phyloP scores from a whole-genome alignment of 139 green algal species.

The Limnomonas spitsbergensis region DNA sequence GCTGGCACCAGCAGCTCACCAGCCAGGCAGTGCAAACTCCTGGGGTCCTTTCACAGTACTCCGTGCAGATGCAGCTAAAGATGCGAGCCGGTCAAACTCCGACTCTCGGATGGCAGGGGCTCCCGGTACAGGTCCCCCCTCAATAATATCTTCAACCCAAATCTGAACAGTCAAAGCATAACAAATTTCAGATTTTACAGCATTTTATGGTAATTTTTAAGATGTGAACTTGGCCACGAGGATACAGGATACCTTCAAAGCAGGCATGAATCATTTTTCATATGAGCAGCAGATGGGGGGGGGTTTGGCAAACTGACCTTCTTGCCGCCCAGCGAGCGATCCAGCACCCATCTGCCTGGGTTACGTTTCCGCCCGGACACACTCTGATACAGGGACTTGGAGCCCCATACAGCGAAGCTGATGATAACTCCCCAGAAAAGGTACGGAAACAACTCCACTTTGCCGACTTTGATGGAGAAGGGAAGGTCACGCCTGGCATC shows the following conservation, averaged over 20 bases:
- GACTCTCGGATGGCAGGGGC: neutral
- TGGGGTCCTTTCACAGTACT: neutral
- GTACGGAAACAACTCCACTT: conserved; percentile 29
- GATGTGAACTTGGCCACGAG: neutral
- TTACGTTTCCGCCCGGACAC: neutral
- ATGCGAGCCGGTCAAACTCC: neutral
- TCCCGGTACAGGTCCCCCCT: neutral
- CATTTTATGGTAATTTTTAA: neutral
- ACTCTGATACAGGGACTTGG: neutral
- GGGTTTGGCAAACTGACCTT: conserved; percentile 28
- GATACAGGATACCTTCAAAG: too few relatives aligned
- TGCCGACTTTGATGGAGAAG: conserved; percentile 26
- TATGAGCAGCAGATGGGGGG: neutral
- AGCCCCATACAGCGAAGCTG: neutral
- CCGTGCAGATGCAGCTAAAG: neutral
- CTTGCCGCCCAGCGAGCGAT: conserved; percentile 48
- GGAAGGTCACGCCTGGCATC: conserved; percentile 13
- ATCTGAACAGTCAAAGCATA: neutral
- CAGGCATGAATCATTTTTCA: too few relatives aligned
- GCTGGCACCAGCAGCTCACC: neutral
- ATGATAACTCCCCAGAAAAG: conserved; percentile 26
- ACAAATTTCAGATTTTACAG: neutral
- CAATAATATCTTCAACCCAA: neutral
- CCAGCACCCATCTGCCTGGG: conserved; percentile 45
- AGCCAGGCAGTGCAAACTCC: neutral